Evolutionary conservation across 139 green algal species (phyloP).

Genomic region (Chlamydomonas sp.): DNA sequence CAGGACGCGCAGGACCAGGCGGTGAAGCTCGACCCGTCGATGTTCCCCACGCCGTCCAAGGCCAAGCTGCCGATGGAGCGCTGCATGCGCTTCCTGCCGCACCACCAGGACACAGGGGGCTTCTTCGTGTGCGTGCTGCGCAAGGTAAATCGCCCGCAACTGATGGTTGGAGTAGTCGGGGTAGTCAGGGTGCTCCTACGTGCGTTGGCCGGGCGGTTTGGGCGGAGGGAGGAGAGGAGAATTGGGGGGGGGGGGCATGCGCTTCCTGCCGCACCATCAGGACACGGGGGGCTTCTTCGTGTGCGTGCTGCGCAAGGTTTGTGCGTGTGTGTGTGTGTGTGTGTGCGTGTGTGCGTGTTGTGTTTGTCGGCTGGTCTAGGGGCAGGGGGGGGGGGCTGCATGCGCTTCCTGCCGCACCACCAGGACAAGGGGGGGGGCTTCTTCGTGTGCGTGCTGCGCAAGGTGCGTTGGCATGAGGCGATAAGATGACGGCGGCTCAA

Average conservation of each 20-base stretch:
- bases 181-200: no score
- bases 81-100: conserved; percentile 94
- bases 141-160: conserved; percentile 53
- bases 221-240: no score
- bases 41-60: conserved; percentile 69
- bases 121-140: conserved; percentile 96
- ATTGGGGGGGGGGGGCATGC: conserved; percentile 88
- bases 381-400: conserved; percentile 82
- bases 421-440: conserved; percentile 95
- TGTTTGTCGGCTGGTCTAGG: no score
- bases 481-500: no score
- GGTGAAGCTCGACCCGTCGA: conserved; percentile 60
- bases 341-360: no score
- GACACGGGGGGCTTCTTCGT: conserved; percentile 99
- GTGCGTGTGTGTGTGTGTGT: no score
- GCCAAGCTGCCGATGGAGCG: conserved; percentile 70
- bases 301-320: conserved; percentile 85
- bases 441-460: conserved; percentile 91
- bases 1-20: conserved; percentile 32
- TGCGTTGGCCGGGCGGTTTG: no score
- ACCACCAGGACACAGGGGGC: conserved; percentile 91
- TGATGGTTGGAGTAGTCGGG: neutral
- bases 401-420: conserved; percentile 94
- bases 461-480: no score
- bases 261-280: conserved; percentile 88